Base-by-base conservation (phyloP, 1,284 basidiomycete genomes). In the Microbotryum violaceum region DNA sequence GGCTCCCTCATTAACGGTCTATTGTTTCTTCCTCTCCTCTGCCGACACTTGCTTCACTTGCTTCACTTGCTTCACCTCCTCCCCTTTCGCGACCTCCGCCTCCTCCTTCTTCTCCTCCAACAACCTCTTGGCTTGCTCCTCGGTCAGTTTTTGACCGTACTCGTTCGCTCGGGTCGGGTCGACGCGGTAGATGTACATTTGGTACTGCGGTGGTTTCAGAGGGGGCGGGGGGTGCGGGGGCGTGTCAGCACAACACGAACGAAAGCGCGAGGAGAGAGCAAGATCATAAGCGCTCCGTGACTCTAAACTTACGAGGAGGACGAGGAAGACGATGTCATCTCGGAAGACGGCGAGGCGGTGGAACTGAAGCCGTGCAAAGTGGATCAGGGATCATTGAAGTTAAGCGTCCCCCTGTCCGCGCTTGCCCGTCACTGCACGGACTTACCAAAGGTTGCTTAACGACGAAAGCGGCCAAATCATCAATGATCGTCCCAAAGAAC, bases 161-260 rank as follows among this genome's bases (percentile, higher is more conserved):
- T 97, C 94, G 76, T 98, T 98, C 68, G 90, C 82, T 68, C 94
- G 86, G 70, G 87, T 89, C 70, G 86, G 88, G 78, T 98, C 94
- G 72, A 96, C 81, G 56, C 90, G 86, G 79, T 97, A 98, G 75
- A 61, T 44, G 54, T 56, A 70, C 61, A 64, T 64, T 49, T 71
- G 70, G 56, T 68, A 71, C 16, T 70, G 57, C 10, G 31, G 69
- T 51, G 49, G 64, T 54, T 54, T 50, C 29, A 18, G 6, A 45
- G 0, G 23, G 8, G 44, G 6, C 0, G 23, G 8, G 44, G 6
- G 20, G 27, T 27, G 27, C 6, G n/a, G 7, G 33, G 6, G 23
- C 7, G 54, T 42, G 23, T 27, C 44, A 54, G 45, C 0, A 10
- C 14, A 12, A 10, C 3, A 6, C 27, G 27, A 27, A 27, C 27